Evolutionary conservation across 495 filamentous ascomycete genomes (phyloP).

Genomic region (Neurospora sp.): DNA sequence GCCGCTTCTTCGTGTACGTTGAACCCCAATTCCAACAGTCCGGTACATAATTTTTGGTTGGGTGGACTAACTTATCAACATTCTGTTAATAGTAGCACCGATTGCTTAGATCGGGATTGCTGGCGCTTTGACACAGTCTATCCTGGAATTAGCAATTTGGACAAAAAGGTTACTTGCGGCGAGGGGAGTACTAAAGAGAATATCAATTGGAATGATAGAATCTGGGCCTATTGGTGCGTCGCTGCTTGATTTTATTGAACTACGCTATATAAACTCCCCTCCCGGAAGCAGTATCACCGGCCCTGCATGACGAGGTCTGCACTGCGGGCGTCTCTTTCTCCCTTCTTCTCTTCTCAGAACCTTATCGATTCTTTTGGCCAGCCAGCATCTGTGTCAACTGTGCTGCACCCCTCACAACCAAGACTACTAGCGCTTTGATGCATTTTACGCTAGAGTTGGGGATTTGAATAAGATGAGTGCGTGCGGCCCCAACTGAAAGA

Average conservation of each 20-base stretch:
- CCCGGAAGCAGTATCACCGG: neutral
- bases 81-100: neutral
- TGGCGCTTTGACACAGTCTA: neutral
- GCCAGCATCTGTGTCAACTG: neutral
- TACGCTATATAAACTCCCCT: neutral
- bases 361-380: neutral
- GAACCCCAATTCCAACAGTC: neutral
- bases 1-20: neutral
- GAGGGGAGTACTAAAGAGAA: neutral
- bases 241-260: neutral
- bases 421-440: neutral
- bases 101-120: neutral
- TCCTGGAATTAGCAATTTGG: neutral
- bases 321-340: neutral
- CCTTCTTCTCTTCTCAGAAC: neutral
- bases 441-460: neutral
- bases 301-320: neutral
- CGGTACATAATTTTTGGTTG: neutral
- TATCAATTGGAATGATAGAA: neutral
- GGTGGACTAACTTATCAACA: neutral
- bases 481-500: neutral
- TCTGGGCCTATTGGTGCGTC: neutral
- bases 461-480: neutral
- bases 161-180: neutral
- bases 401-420: neutral